phyloP scores from a whole-genome alignment of 441 rosid species.

The Rhodomyrtus psidioides region DNA sequence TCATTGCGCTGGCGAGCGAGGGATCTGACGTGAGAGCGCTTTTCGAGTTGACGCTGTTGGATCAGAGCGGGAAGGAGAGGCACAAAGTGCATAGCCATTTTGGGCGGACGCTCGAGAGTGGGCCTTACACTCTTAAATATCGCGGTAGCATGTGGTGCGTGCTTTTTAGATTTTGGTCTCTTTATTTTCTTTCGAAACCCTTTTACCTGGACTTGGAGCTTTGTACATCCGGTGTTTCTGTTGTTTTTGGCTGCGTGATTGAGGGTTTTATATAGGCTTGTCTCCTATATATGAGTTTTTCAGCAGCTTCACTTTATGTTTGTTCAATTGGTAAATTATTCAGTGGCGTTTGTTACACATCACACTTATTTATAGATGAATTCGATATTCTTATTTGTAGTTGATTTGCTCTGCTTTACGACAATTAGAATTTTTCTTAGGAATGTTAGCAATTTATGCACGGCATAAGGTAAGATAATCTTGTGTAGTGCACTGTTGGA shows the following conservation, averaged over 20 bases:
- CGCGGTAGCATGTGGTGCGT: conserved; percentile 99
- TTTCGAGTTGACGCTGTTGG: conserved; percentile 83
- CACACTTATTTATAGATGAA: not conserved
- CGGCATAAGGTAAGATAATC: not conserved
- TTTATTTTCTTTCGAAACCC: not conserved
- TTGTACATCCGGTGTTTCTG: not conserved
- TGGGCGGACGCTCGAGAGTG: conserved; percentile 86
- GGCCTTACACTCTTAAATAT: conserved; percentile 90
- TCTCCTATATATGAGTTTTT: not conserved
- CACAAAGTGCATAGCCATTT: conserved; percentile 98
- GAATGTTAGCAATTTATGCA: not conserved
- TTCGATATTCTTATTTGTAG: not conserved
- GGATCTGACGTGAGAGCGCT: conserved; percentile 92
- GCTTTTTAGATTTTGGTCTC: not conserved
- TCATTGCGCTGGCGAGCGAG: conserved; percentile 91
- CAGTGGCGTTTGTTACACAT: not conserved
- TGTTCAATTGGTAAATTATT: not conserved
- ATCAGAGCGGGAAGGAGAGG: conserved; percentile 83
- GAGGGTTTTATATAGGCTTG: not conserved
- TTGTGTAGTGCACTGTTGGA: not conserved
- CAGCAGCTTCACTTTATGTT: not conserved
- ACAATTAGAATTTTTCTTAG: not conserved
- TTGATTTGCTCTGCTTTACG: not conserved
- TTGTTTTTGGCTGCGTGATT: not conserved
- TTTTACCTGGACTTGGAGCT: not conserved